Base-by-base conservation (phyloP, 768 basidiomycete genomes). In the Leucocoprinus sp. region DNA sequence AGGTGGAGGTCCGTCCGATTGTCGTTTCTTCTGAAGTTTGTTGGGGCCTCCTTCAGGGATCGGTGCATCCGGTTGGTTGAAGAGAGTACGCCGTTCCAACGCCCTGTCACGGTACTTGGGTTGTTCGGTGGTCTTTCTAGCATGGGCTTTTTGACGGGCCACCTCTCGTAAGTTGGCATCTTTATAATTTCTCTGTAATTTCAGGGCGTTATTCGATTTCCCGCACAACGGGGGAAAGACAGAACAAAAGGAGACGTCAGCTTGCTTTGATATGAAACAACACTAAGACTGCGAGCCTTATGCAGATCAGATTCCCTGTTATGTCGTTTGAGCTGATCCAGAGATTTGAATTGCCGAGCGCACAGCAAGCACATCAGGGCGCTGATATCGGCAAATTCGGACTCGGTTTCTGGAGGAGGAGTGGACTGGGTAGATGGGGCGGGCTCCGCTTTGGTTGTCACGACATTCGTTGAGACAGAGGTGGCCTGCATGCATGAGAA, bases 71-170 rank as follows among this genome's bases (percentile, higher is more conserved):
- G 93, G 91, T 56, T 97, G 93, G 53, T 93, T 90, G 66, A 93
- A 90, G 58, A 92, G 78, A 39, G 80, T 78, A 15, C 96, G 78
- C 11, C 96, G 81, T 59, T 96, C 93, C 0, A 84, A 85, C 1
- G 96, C 96, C 19, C 96, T 83, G 62, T 99, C 96, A 28, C 93
- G 82, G 64, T 99, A 98, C 60, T 91, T 92, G 2, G 90, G 83
- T 51, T 75, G 74, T 19, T 78, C 75, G 36, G 60, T 22, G 4
- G 58, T 53, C 50, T 71, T 71, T 35, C 74, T 67, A 2, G 66
- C 61, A 6, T 70, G 71, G 17, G 72, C 72, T 58, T 90, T 87
- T 52, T 83, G 78, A 1, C 76, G 76, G 4, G 89, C 88, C 18
- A 82, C 60, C 11, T 91, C 86, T 52, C 85, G 80, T 27, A 85